A percentile compares a stretch with the other conserved stretches of the same genome.
Conservation (phyloP, 306 rosid species). For the Cucurbita pepo region DNA sequence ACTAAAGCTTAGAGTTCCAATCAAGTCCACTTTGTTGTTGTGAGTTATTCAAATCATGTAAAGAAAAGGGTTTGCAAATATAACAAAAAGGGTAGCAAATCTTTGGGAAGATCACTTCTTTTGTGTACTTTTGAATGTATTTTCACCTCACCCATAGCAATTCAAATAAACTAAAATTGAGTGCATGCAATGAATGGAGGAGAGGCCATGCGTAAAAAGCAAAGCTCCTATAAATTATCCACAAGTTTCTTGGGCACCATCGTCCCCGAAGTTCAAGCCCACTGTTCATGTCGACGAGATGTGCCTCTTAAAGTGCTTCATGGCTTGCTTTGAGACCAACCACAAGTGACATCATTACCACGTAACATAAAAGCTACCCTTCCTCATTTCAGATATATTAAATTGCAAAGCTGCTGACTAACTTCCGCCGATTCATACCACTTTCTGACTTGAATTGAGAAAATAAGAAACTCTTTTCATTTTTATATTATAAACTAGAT, state of each 20-base stretch:
- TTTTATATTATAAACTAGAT: neutral
- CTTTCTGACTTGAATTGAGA: neutral
- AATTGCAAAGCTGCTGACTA: neutral
- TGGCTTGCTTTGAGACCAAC: neutral
- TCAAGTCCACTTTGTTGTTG: neutral
- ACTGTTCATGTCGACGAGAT: neutral
- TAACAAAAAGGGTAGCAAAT: neutral
- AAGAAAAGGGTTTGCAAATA: neutral
- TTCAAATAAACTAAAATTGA: neutral
- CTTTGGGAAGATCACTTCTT: neutral
- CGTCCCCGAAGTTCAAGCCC: neutral
- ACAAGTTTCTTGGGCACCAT: neutral
- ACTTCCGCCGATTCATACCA: neutral
- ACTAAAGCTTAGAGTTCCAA: neutral
- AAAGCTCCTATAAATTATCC: neutral
- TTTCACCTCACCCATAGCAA: neutral
- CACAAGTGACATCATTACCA: neutral
- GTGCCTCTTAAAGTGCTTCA: neutral
- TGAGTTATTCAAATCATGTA: neutral
- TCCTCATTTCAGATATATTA: neutral
- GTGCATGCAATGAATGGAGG: neutral
- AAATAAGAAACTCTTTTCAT: neutral
- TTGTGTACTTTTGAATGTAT: neutral
- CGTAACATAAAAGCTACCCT: neutral
- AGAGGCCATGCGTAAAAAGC: constrained; percentile 1